Conservation (phyloP, 257 asterid species). For the Asclepias syriaca region DNA sequence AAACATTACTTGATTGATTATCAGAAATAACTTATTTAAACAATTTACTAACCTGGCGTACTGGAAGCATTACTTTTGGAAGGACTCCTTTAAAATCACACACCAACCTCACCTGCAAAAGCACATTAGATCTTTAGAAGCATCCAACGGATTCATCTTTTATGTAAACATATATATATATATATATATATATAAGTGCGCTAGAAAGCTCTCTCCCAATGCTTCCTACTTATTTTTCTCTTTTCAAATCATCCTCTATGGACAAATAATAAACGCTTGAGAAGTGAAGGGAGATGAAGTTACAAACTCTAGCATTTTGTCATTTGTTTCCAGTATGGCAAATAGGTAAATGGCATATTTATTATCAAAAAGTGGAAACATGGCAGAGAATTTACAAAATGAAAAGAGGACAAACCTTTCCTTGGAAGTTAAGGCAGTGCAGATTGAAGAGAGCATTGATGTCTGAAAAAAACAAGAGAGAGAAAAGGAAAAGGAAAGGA, state of each 20-base stretch:
- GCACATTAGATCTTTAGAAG: not conserved
- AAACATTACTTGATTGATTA: not conserved
- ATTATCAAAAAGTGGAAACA: not conserved
- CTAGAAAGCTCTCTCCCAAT: not conserved
- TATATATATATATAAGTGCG: not conserved
- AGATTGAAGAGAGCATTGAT: conserved; percentile 69
- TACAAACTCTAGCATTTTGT: not conserved
- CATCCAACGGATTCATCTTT: not conserved
- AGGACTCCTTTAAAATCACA: conserved; percentile 78
- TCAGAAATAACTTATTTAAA: not conserved
- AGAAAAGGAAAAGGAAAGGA: conserved; percentile 1
- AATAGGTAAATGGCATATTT: not conserved
- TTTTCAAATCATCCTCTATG: not conserved
- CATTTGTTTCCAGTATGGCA: not conserved
- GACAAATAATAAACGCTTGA: not conserved
- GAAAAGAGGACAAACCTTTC: conserved; percentile 59
- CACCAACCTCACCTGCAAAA: conserved; percentile 67
- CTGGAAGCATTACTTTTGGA: conserved; percentile 68
- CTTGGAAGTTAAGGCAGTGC: conserved; percentile 75
- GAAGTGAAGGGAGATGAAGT: not conserved
- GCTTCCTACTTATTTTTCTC: not conserved
- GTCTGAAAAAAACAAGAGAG: conserved; percentile 47
- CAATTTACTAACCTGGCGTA: conserved; percentile 50
- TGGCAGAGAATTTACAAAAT: not conserved
- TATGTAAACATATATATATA: not conserved